A percentile compares a stretch with the other conserved stretches of the same genome.
Evolutionary conservation across 768 basidiomycete genomes (phyloP).

Genomic region (Podaxis sp.): DNA sequence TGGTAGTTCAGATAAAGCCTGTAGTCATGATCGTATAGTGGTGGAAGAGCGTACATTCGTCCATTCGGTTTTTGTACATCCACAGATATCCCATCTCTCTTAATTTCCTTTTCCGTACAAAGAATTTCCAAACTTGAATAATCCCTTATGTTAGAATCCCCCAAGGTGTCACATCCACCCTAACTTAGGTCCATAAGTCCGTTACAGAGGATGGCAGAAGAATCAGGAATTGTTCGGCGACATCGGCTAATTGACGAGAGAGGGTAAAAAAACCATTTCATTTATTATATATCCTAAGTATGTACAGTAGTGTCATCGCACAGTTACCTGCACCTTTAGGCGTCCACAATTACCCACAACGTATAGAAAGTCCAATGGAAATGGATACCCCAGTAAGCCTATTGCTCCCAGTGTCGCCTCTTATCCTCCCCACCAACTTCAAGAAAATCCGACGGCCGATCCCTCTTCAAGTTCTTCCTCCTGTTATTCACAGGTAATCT

Average conservation of each 20-base stretch:
- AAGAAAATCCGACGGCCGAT: slow-evolving; percentile 79
- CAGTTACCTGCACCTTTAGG: neutral
- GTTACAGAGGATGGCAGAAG: too few relatives aligned
- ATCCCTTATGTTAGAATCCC: too few relatives aligned
- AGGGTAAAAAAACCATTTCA: neutral
- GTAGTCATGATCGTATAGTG: too few relatives aligned
- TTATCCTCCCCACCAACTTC: slow-evolving; percentile 69
- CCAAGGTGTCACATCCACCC: too few relatives aligned
- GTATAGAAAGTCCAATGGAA: neutral
- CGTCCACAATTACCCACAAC: neutral
- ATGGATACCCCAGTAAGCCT: neutral
- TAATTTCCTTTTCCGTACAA: too few relatives aligned
- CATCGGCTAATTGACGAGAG: too few relatives aligned
- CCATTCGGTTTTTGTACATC: neutral
- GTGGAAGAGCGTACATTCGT: too few relatives aligned
- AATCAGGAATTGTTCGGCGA: too few relatives aligned
- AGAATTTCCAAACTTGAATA: too few relatives aligned
- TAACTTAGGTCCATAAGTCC: too few relatives aligned
- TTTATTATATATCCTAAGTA: slow-evolving; percentile 4
- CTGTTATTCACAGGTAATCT: slow-evolving; percentile 79
- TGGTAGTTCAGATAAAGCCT: neutral
- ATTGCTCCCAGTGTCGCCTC: slow-evolving; percentile 75
- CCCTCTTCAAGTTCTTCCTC: slow-evolving; percentile 72
- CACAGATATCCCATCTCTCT: too few relatives aligned
- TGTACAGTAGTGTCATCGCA: slow-evolving; percentile 1